Evolutionary conservation across 148 eudicot species (phyloP).

Genomic region (Suaeda aralocaspica): DNA sequence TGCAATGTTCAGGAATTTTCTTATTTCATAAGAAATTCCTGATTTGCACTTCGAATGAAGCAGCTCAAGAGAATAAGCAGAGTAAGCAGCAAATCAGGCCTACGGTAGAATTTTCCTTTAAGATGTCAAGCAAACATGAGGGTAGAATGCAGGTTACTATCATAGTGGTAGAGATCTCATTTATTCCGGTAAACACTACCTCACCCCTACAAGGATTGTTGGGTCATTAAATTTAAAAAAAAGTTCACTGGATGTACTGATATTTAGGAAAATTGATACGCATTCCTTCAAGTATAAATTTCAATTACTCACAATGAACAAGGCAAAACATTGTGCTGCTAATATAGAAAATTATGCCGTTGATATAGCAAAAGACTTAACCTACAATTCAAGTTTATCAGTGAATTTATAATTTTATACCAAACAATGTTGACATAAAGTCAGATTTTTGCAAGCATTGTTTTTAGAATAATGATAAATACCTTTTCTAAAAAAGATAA

Average conservation of each 20-base stretch:
- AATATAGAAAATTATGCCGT: background rate
- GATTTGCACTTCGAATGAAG: background rate
- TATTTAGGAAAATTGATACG: background rate
- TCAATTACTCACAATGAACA: background rate
- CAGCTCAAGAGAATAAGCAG: background rate
- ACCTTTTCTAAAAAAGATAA: too few relatives aligned
- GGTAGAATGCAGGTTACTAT: background rate
- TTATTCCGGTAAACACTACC: constrained; percentile 1
- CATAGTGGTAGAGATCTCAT: background rate
- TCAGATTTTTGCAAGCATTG: too few relatives aligned
- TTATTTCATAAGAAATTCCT: background rate
- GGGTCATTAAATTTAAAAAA: background rate
- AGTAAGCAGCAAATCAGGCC: background rate
- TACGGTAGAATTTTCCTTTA: background rate
- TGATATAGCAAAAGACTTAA: background rate
- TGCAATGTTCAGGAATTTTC: background rate
- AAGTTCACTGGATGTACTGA: background rate
- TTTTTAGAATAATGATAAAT: too few relatives aligned
- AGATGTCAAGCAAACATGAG: background rate
- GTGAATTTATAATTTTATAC: background rate
- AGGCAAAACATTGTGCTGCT: too few relatives aligned
- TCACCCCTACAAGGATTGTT: background rate
- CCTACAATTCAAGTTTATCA: background rate
- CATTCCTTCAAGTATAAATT: background rate
- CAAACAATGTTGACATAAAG: background rate